A percentile compares a stretch with the other conserved stretches of the same genome.
These are phyloP conservation scores for Rugonectria rugulosa DNA, from an alignment of 2,329 filamentous ascomycete species.

Conservation along the genomic window DNA sequence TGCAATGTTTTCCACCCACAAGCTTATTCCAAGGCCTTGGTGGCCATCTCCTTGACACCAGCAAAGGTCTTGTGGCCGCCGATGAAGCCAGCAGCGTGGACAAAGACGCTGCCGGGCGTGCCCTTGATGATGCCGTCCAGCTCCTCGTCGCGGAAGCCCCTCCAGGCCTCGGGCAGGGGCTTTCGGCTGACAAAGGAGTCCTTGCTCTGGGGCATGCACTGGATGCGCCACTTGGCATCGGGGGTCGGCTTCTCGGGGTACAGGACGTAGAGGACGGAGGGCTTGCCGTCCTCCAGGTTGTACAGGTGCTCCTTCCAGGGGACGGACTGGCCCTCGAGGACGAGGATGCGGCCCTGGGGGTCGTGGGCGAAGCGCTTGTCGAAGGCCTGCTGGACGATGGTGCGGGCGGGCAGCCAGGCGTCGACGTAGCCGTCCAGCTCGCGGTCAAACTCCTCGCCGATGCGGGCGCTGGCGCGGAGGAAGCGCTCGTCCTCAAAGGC, in stretches of 20 bases:
- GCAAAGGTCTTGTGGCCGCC: constrained; percentile 93
- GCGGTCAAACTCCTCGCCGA: constrained; percentile 86
- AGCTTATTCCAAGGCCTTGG: constrained; percentile 75
- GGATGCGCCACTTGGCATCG: constrained; percentile 89
- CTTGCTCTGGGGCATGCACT: constrained; percentile 84
- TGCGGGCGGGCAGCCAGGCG: constrained; percentile 88
- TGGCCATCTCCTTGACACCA: constrained; percentile 85
- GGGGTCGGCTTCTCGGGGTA: constrained; percentile 84
- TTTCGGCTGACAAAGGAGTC: constrained; percentile 93
- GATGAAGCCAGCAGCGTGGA: constrained; percentile 95
- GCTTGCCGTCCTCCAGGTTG: constrained; percentile 74
- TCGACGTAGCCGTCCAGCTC: constrained; percentile 78
- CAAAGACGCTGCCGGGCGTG: constrained; percentile 82
- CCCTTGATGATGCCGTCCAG: constrained; percentile 76
- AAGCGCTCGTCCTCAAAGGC: constrained; percentile 84
- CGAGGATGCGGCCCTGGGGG: constrained; percentile 78
- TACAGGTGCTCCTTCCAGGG: constrained; percentile 99
- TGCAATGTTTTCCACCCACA: too few relatives aligned
- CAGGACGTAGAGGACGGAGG: constrained; percentile 79
- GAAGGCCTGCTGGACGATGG: constrained; percentile 80
- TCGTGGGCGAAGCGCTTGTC: constrained; percentile 72
- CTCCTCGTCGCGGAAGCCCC: constrained; percentile 86
- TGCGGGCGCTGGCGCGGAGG: constrained; percentile 76
- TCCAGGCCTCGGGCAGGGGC: constrained; percentile 89
- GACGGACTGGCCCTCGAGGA: constrained; percentile 78